These are phyloP conservation scores for Picochlorum sp. DNA, from an alignment of 139 green algal genomes.

Conservation along the genomic window DNA sequence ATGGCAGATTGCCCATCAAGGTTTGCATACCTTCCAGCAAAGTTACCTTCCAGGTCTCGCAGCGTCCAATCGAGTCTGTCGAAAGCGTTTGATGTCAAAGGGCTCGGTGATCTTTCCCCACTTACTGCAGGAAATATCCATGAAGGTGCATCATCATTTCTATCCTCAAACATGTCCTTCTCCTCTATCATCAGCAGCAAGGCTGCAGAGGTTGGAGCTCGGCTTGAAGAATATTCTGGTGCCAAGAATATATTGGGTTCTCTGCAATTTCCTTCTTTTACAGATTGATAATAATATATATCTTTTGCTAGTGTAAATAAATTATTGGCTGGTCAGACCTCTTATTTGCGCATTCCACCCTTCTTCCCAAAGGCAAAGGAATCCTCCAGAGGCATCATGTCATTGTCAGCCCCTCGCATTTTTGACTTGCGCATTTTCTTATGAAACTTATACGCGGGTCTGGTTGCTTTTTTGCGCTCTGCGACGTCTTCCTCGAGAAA, in stretches of 20 bases:
- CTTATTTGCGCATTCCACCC: not conserved
- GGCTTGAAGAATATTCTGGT: conserved; percentile 6
- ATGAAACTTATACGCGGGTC: conserved; percentile 66
- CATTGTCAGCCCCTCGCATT: not conserved
- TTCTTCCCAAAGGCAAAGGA: not conserved
- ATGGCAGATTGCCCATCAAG: not conserved
- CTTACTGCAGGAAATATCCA: too few species aligned
- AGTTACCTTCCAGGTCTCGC: not conserved
- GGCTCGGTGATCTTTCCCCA: too few species aligned
- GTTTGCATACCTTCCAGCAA: not conserved
- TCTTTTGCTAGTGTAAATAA: not conserved
- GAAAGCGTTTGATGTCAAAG: not conserved
- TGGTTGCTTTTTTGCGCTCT: conserved; percentile 12
- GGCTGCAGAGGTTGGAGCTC: conserved; percentile 2
- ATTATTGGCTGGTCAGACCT: not conserved
- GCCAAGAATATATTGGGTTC: not conserved
- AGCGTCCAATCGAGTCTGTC: not conserved
- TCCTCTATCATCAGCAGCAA: not conserved
- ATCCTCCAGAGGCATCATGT: not conserved
- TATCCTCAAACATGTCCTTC: not conserved
- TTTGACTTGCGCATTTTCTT: conserved; percentile 62
- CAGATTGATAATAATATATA: not conserved
- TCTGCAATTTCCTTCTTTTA: not conserved
- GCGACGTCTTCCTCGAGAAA: not conserved
- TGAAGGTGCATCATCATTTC: not conserved